Evolutionary conservation across 768 basidiomycete genomes (phyloP).

Genomic region (Boletus insuetus): DNA sequence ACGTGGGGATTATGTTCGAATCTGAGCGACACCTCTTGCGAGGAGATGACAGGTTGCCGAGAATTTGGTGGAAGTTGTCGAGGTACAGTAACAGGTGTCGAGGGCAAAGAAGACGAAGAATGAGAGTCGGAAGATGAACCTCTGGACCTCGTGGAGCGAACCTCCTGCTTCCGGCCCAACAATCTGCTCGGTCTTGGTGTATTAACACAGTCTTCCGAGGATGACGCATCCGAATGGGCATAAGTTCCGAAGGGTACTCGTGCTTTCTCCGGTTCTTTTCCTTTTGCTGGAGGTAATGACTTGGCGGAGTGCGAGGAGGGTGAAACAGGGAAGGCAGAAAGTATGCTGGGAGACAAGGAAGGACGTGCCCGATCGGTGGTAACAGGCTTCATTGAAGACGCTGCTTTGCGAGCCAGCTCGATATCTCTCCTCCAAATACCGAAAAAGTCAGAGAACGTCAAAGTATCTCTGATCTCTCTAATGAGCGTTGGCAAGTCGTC

Average conservation of each 20-base stretch:
- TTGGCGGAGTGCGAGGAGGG: slow-evolving; percentile 9
- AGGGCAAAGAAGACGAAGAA: slow-evolving; percentile 26
- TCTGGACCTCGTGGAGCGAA: slow-evolving; percentile 17
- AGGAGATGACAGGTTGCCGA: slow-evolving; percentile 21
- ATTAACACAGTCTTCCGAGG: slow-evolving; percentile 20
- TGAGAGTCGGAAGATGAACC: slow-evolving; percentile 23
- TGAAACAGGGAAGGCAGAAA: slow-evolving; percentile 53
- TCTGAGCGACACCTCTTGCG: slow-evolving; percentile 22
- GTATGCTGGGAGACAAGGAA: slow-evolving; percentile 53
- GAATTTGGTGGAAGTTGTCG: slow-evolving; percentile 15
- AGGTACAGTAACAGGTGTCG: slow-evolving; percentile 18
- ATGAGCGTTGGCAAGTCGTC: slow-evolving; percentile 65
- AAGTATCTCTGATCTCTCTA: slow-evolving; percentile 58
- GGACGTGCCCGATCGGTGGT: slow-evolving; percentile 31
- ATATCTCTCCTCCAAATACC: slow-evolving; percentile 73
- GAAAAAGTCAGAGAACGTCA: slow-evolving; percentile 71
- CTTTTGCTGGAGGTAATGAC: slow-evolving; percentile 8
- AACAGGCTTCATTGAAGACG: slow-evolving; percentile 10
- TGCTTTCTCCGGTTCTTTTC: slow-evolving; percentile 9
- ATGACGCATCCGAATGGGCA: slow-evolving; percentile 24
- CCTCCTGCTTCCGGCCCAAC: slow-evolving; percentile 2
- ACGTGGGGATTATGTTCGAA: slow-evolving; percentile 31
- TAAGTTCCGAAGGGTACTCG: neutral
- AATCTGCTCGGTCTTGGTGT: slow-evolving; percentile 4
- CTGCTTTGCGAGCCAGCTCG: slow-evolving; percentile 51